phyloP scores from a whole-genome alignment of 306 rosid species.

The Cucurbita argyrosperma region DNA sequence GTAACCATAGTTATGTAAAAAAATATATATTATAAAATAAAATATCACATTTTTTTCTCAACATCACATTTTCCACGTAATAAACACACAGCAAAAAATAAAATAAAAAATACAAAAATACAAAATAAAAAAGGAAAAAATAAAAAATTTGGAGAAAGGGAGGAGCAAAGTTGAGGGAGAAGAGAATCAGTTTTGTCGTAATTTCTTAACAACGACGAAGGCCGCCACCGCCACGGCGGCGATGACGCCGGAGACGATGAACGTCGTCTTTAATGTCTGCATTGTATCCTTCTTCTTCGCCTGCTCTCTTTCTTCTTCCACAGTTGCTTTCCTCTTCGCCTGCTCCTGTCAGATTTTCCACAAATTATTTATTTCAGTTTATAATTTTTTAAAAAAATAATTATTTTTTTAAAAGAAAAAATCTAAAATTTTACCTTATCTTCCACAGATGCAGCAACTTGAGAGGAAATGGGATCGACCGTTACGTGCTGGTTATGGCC shows the following conservation, averaged over 20 bases:
- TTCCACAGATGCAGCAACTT: constrained; percentile 33
- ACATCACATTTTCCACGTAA: too few species aligned
- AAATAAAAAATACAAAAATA: background rate
- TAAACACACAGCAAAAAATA: too few species aligned
- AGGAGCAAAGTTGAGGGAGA: background rate
- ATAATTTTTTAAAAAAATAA: too few species aligned
- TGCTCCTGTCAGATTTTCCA: background rate
- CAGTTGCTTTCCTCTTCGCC: constrained; percentile 11
- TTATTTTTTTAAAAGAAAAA: too few species aligned
- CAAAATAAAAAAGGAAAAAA: background rate
- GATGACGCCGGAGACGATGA: constrained; percentile 35
- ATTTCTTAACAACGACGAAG: constrained; percentile 40
- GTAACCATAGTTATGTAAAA: background rate
- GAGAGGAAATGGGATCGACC: constrained; percentile 31
- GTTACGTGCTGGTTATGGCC: constrained; percentile 14
- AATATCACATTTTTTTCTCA: too few species aligned
- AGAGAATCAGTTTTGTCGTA: constrained; percentile 17
- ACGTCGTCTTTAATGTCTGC: constrained; percentile 33
- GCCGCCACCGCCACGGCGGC: constrained; percentile 46
- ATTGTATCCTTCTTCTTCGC: constrained; percentile 19
- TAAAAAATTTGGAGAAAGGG: background rate
- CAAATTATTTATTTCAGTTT: background rate
- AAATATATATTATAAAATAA: background rate
- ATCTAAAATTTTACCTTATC: constrained; percentile 15
- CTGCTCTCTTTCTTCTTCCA: constrained; percentile 11